Evolutionary conservation across 345 rosid genomes (phyloP).

Genomic region (Syzygium aqueum): DNA sequence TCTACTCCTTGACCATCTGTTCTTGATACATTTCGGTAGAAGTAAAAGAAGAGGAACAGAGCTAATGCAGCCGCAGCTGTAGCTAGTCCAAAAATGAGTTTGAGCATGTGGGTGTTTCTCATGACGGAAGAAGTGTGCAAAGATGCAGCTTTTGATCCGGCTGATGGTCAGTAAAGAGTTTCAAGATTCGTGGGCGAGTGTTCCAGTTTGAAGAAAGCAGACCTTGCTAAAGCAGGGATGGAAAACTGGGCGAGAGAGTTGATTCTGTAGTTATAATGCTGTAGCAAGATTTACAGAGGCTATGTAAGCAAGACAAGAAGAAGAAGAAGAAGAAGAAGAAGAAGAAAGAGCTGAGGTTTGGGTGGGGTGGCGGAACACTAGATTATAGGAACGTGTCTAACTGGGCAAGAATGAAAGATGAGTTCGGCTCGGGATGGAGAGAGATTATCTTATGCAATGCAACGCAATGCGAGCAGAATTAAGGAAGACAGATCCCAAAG

Average conservation of each 20-base stretch:
- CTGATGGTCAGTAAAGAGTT: background rate
- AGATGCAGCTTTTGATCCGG: background rate
- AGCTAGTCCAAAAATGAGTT: conserved; percentile 1
- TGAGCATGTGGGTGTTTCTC: conserved; percentile 17
- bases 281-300: background rate
- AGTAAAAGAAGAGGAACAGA: background rate
- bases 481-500: background rate
- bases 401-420: background rate
- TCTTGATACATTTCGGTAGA: background rate
- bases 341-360: background rate
- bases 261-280: background rate
- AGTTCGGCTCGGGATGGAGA: background rate
- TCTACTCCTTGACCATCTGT: background rate
- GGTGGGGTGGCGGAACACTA: background rate
- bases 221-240: background rate
- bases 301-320: background rate
- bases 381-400: background rate
- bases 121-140: conserved; percentile 16
- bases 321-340: background rate
- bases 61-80: background rate
- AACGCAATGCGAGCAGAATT: background rate
- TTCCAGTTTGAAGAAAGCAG: background rate
- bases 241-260: background rate
- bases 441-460: background rate
- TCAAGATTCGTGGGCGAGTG: background rate